These are phyloP conservation scores for Cryphonectria nitschkei DNA, from an alignment of 2,329 filamentous ascomycete genomes.

Conservation along the genomic window DNA sequence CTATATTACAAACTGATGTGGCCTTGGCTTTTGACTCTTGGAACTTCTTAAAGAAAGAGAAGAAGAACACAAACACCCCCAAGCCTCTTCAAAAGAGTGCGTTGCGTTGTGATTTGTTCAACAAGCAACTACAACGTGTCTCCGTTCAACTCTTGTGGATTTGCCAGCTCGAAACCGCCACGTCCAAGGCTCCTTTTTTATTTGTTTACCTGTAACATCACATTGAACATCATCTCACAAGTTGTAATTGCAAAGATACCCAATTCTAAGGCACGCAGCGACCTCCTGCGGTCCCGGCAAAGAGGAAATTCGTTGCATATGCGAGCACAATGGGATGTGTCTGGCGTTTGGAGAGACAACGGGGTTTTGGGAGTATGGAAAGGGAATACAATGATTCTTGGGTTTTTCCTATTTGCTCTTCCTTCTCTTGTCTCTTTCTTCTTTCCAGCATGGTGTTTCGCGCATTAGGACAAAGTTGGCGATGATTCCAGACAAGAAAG, in stretches of 20 bases:
- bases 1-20: background rate
- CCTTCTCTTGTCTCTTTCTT: no score
- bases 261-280: background rate
- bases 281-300: background rate
- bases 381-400: no score
- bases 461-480: no score
- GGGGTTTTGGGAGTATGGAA: background rate
- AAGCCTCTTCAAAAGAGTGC: background rate
- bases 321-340: background rate
- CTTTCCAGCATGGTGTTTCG: no score
- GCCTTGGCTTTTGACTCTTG: background rate
- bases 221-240: background rate
- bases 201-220: background rate
- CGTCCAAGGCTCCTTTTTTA: background rate
- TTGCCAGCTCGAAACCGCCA: background rate
- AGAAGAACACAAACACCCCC: no score
- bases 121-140: background rate
- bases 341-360: background rate
- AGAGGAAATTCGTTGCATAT: background rate
- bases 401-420: no score
- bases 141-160: background rate
- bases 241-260: background rate
- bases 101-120: background rate
- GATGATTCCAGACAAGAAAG: no score
- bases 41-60: background rate